Evolutionary conservation across 2,329 filamentous ascomycete species (phyloP), one percentile per base, ranked within the genome.

Genomic region (Cordyceps militaris): DNA sequence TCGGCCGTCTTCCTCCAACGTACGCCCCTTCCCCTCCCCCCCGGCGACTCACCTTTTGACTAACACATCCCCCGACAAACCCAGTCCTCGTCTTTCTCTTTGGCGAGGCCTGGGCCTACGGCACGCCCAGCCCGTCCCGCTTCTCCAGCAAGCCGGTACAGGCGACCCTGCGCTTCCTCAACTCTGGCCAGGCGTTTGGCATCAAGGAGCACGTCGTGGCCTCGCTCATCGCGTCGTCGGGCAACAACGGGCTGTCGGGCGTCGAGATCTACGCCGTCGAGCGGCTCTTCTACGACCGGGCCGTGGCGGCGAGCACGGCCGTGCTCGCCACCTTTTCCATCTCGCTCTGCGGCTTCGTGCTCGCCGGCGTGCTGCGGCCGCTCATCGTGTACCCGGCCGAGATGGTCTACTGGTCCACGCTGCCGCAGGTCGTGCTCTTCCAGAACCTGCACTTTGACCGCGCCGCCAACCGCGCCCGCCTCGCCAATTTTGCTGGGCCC

Each of bases 381-480:
- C 38, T 70, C 5, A 69, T 70, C 19, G 66, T 70, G 14, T 68
- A 70, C 26, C 69, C 66, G 4, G 62, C 65, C 10, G 67, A 71
- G 49, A 70, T 70, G 66, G 68, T 70, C 0, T 70, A 69, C 55
- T 70, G 67, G 68, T 61, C 61, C 0, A 67, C 66, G 0, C 49
- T 72, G 9, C 69, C 70, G 2, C 65, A 67, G 14, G 66, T 71
- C 0, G 65, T 67, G 2, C 63, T 70, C n/a, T 70, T 64, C 44
- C 70, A 72, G 49, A 70, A 65, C 16, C 63, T 72, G 1, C 69
- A 72, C 52, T 70, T 68, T 32, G 65, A 71, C 30, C 61, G 56
- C 6, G 56, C 44, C 4, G 63, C 61, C 40, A 70, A 70, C 44
- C 61, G 60, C 3, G 61, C 58, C 9, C 68, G 66, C 0, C 63